phyloP scores from a whole-genome alignment of 202 grass and related monocot species.

The Musa balbisiana region DNA sequence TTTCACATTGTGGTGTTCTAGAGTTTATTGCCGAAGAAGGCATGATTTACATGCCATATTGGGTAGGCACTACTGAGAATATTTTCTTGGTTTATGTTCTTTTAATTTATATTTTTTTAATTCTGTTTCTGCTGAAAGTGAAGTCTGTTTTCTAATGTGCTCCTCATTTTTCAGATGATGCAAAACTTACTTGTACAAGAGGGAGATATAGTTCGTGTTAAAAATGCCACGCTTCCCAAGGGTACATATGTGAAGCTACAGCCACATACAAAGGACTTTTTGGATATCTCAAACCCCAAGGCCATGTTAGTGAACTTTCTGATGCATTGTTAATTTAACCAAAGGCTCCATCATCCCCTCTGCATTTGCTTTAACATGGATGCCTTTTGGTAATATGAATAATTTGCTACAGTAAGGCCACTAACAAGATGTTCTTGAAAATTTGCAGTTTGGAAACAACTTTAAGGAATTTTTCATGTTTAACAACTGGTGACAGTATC shows the following conservation, averaged over 20 bases:
- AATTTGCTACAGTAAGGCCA: background rate
- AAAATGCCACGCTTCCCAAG: slow-evolving; percentile 60
- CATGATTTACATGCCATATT: slow-evolving; percentile 86
- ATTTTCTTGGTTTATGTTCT: background rate
- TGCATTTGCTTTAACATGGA: background rate
- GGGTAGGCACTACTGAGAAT: slow-evolving; percentile 36
- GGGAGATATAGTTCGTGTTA: slow-evolving; percentile 54
- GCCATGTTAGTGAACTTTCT: slow-evolving; percentile 46
- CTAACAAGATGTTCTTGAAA: slow-evolving; percentile 5
- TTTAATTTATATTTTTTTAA: slow-evolving; percentile 16
- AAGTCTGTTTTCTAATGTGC: slow-evolving; percentile 1
- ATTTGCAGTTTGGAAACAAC: slow-evolving; percentile 64
- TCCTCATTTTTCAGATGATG: slow-evolving; percentile 58
- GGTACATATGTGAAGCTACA: slow-evolving; percentile 75
- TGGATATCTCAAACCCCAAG: slow-evolving; percentile 83
- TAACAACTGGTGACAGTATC: slow-evolving; percentile 74
- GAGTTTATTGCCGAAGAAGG: slow-evolving; percentile 95
- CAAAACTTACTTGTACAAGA: slow-evolving; percentile 94
- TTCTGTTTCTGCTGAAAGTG: background rate
- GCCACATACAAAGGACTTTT: slow-evolving; percentile 75
- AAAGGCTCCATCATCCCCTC: background rate
- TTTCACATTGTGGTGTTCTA: slow-evolving; percentile 85
- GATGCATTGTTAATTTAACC: background rate
- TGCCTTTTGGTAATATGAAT: no score
- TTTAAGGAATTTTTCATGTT: slow-evolving; percentile 79